A percentile compares a stretch with the other conserved stretches of the same genome.
These are phyloP conservation scores for Plantago elongata DNA, from an alignment of 257 asterid species.

Conservation along the genomic window DNA sequence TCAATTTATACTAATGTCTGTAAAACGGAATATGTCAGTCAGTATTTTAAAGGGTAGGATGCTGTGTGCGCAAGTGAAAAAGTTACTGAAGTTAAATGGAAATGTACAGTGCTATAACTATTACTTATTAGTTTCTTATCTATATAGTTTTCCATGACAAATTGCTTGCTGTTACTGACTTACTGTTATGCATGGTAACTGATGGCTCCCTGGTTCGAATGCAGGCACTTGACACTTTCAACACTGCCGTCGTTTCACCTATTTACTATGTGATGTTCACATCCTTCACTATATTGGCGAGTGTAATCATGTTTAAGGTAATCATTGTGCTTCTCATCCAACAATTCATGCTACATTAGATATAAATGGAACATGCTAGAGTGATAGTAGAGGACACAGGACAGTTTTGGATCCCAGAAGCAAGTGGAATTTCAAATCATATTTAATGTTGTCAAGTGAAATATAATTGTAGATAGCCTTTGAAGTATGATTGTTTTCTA, in stretches of 20 bases:
- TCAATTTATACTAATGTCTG: no score
- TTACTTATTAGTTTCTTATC: conserved; percentile 7
- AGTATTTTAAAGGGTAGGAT: no score
- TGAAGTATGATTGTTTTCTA: no score
- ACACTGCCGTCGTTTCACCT: conserved; percentile 97
- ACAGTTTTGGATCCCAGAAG: no score
- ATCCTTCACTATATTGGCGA: conserved; percentile 85
- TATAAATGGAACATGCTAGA: no score
- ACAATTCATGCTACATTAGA: background rate
- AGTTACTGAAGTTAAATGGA: background rate
- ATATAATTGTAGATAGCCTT: no score
- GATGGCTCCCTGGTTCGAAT: background rate
- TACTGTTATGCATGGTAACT: background rate
- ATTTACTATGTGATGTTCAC: conserved; percentile 98
- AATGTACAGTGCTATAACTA: background rate
- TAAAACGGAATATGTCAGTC: no score
- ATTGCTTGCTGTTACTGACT: background rate
- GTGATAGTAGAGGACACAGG: no score
- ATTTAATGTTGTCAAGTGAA: no score
- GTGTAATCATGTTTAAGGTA: conserved; percentile 99
- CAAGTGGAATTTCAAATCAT: no score
- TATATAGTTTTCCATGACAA: background rate
- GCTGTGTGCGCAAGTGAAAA: background rate
- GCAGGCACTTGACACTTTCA: conserved; percentile 98
- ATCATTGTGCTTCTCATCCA: conserved; percentile 17